Evolutionary conservation across 805 yeast species (phyloP).

Genomic region (Cyberlindnera maritima): DNA sequence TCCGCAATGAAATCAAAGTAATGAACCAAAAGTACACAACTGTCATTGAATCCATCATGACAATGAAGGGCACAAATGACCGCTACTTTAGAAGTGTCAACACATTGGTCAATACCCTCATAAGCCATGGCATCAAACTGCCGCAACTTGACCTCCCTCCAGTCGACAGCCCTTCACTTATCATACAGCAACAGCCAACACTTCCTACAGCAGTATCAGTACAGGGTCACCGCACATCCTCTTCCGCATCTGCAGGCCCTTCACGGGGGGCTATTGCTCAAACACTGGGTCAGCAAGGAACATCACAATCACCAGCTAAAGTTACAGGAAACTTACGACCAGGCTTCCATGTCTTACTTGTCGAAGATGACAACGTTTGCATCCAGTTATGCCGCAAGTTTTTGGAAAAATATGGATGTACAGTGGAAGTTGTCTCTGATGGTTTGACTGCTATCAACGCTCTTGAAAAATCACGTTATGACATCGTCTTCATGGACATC

Average conservation of each 20-base stretch:
- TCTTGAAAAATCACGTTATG: slow-evolving; percentile 68
- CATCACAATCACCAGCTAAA: slow-evolving; percentile 17
- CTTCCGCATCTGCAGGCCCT: neutral
- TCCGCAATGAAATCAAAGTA: slow-evolving; percentile 36
- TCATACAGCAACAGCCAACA: slow-evolving; percentile 6
- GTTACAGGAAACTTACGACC: slow-evolving; percentile 26
- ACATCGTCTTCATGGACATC: slow-evolving; percentile 80
- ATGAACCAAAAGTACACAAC: slow-evolving; percentile 60
- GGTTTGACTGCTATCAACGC: slow-evolving; percentile 85
- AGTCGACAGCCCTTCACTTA: slow-evolving; percentile 7
- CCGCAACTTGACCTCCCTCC: slow-evolving; percentile 60
- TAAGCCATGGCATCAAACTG: slow-evolving; percentile 62
- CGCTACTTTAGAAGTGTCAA: slow-evolving; percentile 52
- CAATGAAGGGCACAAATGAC: slow-evolving; percentile 56
- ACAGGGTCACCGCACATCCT: slow-evolving; percentile 3
- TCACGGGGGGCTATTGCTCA: neutral
- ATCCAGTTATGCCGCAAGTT: slow-evolving; percentile 82
- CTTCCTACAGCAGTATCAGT: slow-evolving; percentile 5
- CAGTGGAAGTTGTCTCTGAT: slow-evolving; percentile 89
- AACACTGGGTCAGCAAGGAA: neutral
- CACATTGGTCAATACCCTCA: slow-evolving; percentile 45
- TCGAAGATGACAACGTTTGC: slow-evolving; percentile 81
- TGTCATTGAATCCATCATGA: slow-evolving; percentile 57
- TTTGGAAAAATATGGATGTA: slow-evolving; percentile 82
- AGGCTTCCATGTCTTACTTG: slow-evolving; percentile 69